Base-by-base conservation (phyloP, 2,329 filamentous ascomycete species). In the Dothistroma septosporum region DNA sequence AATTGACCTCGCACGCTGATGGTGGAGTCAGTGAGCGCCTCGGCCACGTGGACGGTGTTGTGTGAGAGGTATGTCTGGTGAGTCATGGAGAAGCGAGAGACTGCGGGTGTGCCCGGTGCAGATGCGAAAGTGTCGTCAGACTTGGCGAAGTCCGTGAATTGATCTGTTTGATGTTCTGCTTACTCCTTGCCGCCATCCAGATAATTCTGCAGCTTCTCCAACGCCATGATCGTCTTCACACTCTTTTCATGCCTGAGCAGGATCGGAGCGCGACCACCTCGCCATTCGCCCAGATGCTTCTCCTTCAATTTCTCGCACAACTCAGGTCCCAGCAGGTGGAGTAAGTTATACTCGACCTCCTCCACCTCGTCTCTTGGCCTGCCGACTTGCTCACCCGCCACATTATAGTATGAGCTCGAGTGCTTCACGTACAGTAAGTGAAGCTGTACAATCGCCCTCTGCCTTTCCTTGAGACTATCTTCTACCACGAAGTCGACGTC, bases 181-280 rank as follows among this genome's bases (percentile, higher is more conserved):
- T 28, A 35, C 6, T 12, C 50, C 33, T 53, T 19, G 16, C 12
- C 47, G 6, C 16, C 47, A 9, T 31, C 50, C 14, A 57, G 41
- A 35, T 57, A 57, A 19, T 35, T 50, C 14, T 32, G 5, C 21
- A 57, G 22, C 28, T 49, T 57, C 24, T 57, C 44, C 44, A 57
- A 49, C 14, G 55, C 44, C 24, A 49, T 2, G 11, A 57, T 19
- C 24, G 55, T 24, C 10, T 10, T 35, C 16, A 57, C 24, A 49
- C 41, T 57, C 28, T 33, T 32, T 12, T 35, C 12, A 47, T 57
- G 24, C 24, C 32, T 33, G n/a, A 49, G 1, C 14, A 57, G 28
- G 4, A 33, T 44, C 19, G n/a, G 55, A 24, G 44, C 22, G 21
- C 31, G 24, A 49, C 21, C 28, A 31, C 32, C 7, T 46, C 55